Percentiles rank a stretch among this genome's conserved stretches.
Evolutionary conservation across 345 rosid genomes (phyloP).

Genomic region (Aegle marmelos): DNA sequence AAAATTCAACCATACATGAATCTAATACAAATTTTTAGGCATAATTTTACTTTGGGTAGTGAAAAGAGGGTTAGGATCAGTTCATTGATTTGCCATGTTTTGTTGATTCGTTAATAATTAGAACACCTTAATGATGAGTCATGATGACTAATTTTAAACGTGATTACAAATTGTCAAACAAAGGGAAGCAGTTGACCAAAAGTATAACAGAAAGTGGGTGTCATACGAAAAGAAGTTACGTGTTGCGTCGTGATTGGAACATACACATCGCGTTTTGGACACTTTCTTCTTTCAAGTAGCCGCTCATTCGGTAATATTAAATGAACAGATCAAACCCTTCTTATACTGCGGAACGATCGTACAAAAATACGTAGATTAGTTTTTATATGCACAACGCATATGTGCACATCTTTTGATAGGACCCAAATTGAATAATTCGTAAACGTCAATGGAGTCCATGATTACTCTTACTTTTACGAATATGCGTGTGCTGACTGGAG

Average conservation of each 20-base stretch:
- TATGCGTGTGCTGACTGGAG: background rate
- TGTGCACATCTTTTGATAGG: slow-evolving; percentile 1
- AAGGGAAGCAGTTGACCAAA: slow-evolving; percentile 3
- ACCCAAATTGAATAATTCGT: background rate
- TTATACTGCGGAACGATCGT: background rate
- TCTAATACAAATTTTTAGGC: background rate
- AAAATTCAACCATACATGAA: background rate
- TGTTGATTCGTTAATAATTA: background rate
- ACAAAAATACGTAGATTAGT: background rate
- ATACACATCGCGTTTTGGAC: background rate
- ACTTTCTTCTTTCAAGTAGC: background rate
- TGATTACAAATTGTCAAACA: background rate
- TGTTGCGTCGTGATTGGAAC: slow-evolving; percentile 5
- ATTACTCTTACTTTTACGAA: background rate
- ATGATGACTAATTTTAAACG: background rate
- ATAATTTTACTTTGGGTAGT: background rate
- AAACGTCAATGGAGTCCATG: background rate
- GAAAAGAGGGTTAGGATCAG: background rate
- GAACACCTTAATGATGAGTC: background rate
- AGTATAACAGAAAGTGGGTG: background rate
- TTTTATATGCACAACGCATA: background rate
- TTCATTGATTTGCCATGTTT: background rate
- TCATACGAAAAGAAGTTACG: background rate
- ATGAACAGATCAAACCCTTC: background rate
- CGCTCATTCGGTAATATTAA: background rate